Evolutionary conservation across 2,329 filamentous ascomycete species (phyloP).

Genomic region (Colletotrichum sp.): DNA sequence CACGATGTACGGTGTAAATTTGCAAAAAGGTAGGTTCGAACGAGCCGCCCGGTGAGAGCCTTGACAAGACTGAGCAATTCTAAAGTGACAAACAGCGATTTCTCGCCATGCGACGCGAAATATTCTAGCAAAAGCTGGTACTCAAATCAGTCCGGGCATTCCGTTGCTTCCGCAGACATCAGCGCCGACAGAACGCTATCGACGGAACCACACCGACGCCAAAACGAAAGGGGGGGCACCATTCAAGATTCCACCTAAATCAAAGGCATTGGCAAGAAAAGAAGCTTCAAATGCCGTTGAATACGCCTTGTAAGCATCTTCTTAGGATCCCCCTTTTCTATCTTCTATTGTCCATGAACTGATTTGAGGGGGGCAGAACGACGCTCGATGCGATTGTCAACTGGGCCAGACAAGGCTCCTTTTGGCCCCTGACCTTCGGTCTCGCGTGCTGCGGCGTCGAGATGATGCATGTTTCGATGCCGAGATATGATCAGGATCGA

Average conservation of each 20-base stretch:
- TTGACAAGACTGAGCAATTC: not conserved
- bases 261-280: not conserved
- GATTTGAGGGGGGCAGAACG: conserved; percentile 42
- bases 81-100: not conserved
- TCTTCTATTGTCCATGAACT: not conserved
- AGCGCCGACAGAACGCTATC: not conserved
- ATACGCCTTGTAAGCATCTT: conserved; percentile 20
- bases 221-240: not conserved
- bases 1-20: not conserved
- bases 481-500: conserved; percentile 67
- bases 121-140: not conserved
- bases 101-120: not conserved
- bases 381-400: conserved; percentile 59
- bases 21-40: not conserved
- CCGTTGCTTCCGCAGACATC: not conserved
- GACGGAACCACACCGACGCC: not conserved
- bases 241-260: not conserved
- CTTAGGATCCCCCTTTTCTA: rapidly evolving
- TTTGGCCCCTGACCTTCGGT: conserved; percentile 68
- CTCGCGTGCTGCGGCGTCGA: conserved; percentile 68
- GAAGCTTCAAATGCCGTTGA: conserved; percentile 14
- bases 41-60: not conserved
- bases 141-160: not conserved
- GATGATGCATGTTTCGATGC: conserved; percentile 70
- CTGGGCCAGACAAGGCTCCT: conserved; percentile 63